phyloP scores from a whole-genome alignment of 1,284 basidiomycete species.

The Austroboletus novae-zelandiae region DNA sequence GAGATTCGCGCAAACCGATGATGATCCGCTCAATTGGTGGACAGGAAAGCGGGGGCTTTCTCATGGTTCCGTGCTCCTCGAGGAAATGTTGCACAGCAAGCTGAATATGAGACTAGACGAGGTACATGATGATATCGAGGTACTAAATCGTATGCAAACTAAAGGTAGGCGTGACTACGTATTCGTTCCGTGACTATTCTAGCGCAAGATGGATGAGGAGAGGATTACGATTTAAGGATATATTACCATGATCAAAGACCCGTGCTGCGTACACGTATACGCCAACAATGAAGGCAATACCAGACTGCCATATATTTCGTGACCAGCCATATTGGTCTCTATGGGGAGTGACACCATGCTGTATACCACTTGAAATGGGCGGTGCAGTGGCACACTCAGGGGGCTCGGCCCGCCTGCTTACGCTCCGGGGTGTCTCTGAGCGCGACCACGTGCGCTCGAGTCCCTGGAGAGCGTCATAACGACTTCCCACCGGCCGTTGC shows the following conservation, averaged over 20 bases:
- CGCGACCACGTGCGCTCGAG: constrained; percentile 12
- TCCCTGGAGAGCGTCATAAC: constrained; percentile 44
- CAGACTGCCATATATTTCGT: constrained; percentile 5
- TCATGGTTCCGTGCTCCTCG: no score
- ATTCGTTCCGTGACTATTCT: constrained; percentile 8
- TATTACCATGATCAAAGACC: neutral
- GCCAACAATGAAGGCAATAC: constrained; percentile 10
- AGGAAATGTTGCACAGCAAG: no score
- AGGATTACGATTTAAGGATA: constrained; percentile 1
- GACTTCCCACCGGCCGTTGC: constrained; percentile 36
- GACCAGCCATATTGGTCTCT: neutral
- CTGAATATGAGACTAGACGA: no score
- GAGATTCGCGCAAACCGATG: no score
- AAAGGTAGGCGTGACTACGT: neutral
- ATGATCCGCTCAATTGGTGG: no score
- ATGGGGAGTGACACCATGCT: neutral
- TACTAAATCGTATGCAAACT: no score
- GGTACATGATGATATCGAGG: no score
- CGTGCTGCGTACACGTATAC: neutral
- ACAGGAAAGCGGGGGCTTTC: no score
- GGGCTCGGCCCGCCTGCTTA: neutral
- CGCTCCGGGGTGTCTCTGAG: neutral
- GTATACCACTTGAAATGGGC: no score
- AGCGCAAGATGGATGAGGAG: constrained; percentile 1
- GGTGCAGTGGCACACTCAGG: neutral